phyloP scores from a whole-genome alignment of 148 eudicot species.

The Dysphania ambrosioides region DNA sequence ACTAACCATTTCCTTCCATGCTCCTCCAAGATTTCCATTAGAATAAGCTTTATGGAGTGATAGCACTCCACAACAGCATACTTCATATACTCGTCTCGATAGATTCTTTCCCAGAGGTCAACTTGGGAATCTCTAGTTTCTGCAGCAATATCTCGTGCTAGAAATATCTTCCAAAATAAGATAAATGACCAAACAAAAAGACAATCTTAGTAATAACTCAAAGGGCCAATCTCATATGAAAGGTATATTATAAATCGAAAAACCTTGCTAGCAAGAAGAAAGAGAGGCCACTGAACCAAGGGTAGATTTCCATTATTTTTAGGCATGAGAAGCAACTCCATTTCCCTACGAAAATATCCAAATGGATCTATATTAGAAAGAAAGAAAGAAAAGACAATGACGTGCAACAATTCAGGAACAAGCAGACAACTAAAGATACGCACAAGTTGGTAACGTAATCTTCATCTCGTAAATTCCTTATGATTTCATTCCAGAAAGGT shows the following conservation, averaged over 20 bases:
- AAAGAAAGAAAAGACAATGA: slow-evolving; percentile 1
- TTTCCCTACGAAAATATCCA: slow-evolving; percentile 50
- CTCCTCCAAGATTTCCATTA: slow-evolving; percentile 68
- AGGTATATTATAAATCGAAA: neutral
- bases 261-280: slow-evolving; percentile 98
- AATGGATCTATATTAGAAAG: slow-evolving; percentile 6
- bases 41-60: slow-evolving; percentile 54
- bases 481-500: slow-evolving; percentile 98
- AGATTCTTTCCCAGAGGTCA: slow-evolving; percentile 86
- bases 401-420: neutral
- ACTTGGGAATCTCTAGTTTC: slow-evolving; percentile 74
- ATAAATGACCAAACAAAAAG: neutral
- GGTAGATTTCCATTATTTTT: slow-evolving; percentile 68
- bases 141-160: slow-evolving; percentile 82
- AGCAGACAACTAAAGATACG: slow-evolving; percentile 28
- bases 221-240: neutral
- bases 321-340: slow-evolving; percentile 93
- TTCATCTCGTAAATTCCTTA: slow-evolving; percentile 85
- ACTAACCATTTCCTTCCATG: slow-evolving; percentile 89
- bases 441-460: slow-evolving; percentile 73
- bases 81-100: slow-evolving; percentile 89
- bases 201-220: neutral
- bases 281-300: slow-evolving; percentile 98
- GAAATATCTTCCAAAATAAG: slow-evolving; percentile 54
- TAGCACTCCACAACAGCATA: slow-evolving; percentile 92